Conservation (phyloP, 768 basidiomycete genomes). For the Suillus cothurnatus region DNA sequence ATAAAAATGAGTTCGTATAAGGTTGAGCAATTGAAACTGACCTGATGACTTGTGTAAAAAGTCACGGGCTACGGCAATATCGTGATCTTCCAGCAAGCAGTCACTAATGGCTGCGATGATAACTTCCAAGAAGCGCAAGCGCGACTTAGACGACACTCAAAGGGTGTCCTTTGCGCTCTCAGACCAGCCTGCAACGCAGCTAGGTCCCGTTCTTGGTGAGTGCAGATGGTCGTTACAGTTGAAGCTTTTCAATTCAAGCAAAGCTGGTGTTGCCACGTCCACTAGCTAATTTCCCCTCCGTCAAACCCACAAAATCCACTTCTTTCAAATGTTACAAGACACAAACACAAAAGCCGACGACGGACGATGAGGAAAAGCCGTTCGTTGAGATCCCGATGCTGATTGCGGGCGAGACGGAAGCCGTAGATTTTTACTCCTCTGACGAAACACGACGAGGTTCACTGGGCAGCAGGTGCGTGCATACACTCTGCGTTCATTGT, state of each 20-base stretch:
- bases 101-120: constrained; percentile 23
- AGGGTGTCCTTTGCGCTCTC: constrained; percentile 42
- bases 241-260: constrained; percentile 12
- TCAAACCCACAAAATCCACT: constrained; percentile 58
- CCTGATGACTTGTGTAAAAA: constrained; percentile 19
- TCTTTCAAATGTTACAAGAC: constrained; percentile 65
- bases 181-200: constrained; percentile 34
- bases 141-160: constrained; percentile 36
- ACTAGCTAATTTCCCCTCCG: constrained; percentile 65
- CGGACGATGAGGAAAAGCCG: constrained; percentile 23
- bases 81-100: constrained; percentile 14
- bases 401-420: constrained; percentile 82
- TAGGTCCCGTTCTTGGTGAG: constrained; percentile 58
- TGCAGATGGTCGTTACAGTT: constrained; percentile 31
- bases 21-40: constrained; percentile 7
- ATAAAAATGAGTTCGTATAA: constrained; percentile 4
- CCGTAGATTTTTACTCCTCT: constrained; percentile 79
- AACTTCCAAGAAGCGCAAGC: constrained; percentile 52
- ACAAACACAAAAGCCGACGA: constrained; percentile 35
- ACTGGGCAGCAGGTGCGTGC: constrained; percentile 68
- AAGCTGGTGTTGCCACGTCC: constrained; percentile 17
- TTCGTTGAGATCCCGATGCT: constrained; percentile 41
- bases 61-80: constrained; percentile 3
- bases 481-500: constrained; percentile 1
- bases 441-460: constrained; percentile 53